phyloP scores from a whole-genome alignment of 805 yeast genomes.

The Candida xiaguanensis region DNA sequence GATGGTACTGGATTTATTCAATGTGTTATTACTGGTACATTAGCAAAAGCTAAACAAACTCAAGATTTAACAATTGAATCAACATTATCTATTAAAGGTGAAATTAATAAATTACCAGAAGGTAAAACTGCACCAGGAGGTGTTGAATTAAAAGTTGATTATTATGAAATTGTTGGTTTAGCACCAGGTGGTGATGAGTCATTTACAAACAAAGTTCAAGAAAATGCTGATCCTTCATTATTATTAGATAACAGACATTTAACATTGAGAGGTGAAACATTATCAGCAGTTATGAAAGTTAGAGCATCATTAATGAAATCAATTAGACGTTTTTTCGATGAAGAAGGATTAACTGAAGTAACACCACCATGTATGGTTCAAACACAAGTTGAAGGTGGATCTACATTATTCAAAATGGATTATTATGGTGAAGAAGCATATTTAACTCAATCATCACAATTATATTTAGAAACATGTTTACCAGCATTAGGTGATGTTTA shows the following conservation, averaged over 20 bases:
- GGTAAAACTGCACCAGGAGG: conserved; percentile 98
- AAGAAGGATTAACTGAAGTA: conserved; percentile 79
- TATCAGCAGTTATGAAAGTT: conserved; percentile 90
- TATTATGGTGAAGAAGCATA: conserved; percentile 97
- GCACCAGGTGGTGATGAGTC: conserved; percentile 98
- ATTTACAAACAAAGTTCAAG: conserved; percentile 90
- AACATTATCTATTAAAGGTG: conserved; percentile 77
- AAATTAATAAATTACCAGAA: conserved; percentile 79
- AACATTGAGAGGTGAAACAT: conserved; percentile 92
- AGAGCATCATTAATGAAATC: conserved; percentile 76
- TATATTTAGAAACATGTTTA: conserved; percentile 92
- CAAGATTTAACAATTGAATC: conserved; percentile 84
- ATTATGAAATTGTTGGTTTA: conserved; percentile 80
- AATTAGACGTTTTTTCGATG: conserved; percentile 71
- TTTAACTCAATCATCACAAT: conserved; percentile 94
- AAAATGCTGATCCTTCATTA: conserved; percentile 88
- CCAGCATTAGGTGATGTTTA: conserved; percentile 97
- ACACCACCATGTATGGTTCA: conserved; percentile 99
- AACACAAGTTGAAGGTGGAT: conserved; percentile 99
- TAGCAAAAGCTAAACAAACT: conserved; percentile 88
- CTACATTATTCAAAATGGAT: conserved; percentile 87
- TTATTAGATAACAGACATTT: conserved; percentile 94
- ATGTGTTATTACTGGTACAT: conserved; percentile 82
- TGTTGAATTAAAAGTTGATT: conserved; percentile 89
- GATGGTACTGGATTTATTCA: conserved; percentile 94